Evolutionary conservation across 768 basidiomycete genomes (phyloP).

Genomic region (Russula abietina): DNA sequence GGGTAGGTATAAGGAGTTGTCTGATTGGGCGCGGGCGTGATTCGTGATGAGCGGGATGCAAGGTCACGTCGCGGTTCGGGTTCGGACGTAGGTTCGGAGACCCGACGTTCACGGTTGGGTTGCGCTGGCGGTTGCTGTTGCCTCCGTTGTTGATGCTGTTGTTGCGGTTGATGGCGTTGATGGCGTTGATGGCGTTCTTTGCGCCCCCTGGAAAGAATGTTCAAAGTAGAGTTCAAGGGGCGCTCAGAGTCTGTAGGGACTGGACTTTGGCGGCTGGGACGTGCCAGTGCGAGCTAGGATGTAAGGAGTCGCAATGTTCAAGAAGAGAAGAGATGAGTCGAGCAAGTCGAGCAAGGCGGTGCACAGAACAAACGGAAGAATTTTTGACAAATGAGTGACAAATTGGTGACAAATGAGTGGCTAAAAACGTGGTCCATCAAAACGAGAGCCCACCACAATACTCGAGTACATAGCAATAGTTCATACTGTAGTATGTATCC

Average conservation of each 20-base stretch:
- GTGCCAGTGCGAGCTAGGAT: conserved; percentile 1
- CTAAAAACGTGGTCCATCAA: conserved; percentile 3
- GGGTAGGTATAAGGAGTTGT: conserved; percentile 7
- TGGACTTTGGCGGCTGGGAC: neutral
- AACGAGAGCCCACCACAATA: neutral
- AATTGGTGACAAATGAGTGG: conserved; percentile 6
- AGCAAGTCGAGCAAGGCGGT: neutral
- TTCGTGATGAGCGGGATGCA: neutral
- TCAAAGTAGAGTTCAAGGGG: neutral
- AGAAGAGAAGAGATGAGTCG: no score
- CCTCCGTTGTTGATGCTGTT: neutral
- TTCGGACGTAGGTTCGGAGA: conserved; percentile 6
- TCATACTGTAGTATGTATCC: neutral
- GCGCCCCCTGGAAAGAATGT: conserved; percentile 6
- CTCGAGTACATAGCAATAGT: neutral
- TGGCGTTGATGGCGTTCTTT: conserved; percentile 6
- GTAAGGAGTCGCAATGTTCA: neutral
- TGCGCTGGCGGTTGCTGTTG: neutral
- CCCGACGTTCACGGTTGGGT: neutral
- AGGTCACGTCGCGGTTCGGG: conserved; percentile 7
- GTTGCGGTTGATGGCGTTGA: neutral
- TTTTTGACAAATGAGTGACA: conserved; percentile 12
- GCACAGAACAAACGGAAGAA: neutral
- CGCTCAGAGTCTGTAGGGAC: neutral
- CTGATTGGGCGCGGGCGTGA: neutral